phyloP scores from a whole-genome alignment of 78 protist genomes.

The Emiliania huxleyi region DNA sequence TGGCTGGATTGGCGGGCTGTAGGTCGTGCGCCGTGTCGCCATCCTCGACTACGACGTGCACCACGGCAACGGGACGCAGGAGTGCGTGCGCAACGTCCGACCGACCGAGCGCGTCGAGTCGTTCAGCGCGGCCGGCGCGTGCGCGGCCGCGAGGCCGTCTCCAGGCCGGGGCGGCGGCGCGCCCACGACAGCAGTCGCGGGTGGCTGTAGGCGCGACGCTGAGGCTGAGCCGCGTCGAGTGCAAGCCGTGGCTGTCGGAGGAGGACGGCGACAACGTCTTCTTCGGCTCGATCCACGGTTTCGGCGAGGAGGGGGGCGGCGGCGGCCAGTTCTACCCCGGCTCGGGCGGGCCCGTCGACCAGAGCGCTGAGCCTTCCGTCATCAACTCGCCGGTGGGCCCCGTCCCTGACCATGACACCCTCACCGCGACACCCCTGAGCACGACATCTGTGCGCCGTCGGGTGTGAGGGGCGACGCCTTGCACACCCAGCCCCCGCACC shows the following conservation, averaged over 20 bases:
- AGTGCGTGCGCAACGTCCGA: conserved; percentile 37
- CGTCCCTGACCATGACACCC: no score
- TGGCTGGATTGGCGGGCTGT: no score
- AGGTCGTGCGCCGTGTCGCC: conserved; percentile 53
- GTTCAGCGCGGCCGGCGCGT: not conserved
- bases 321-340: not conserved
- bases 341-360: not conserved
- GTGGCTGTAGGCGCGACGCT: no score
- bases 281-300: not conserved
- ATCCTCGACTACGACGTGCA: conserved; percentile 81
- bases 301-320: not conserved
- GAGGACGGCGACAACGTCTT: not conserved
- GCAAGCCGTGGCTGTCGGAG: not conserved
- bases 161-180: no score
- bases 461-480: no score
- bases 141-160: no score
- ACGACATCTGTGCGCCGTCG: no score
- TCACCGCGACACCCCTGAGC: no score
- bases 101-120: not conserved
- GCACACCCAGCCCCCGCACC: no score
- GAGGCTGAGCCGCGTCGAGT: not conserved
- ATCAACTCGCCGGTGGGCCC: not conserved
- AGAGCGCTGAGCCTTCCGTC: not conserved
- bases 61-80: conserved; percentile 86
- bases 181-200: no score